A percentile compares a stretch with the other conserved stretches of the same genome.
Conservation (phyloP, 208 protist genomes). For the Leishmania turanica region DNA sequence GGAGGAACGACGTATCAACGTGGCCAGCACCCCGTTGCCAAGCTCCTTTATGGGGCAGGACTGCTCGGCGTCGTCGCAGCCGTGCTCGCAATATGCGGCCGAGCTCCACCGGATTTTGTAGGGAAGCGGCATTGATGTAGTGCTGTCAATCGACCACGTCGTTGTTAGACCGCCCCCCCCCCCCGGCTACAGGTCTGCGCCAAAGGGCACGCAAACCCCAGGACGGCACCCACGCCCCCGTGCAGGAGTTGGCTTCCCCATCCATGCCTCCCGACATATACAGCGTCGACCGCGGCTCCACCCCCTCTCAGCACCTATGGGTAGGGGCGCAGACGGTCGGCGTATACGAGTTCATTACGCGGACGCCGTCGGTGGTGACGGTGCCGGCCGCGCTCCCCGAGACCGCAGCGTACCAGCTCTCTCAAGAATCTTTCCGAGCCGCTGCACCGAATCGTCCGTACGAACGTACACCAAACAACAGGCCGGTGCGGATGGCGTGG, state of each 20-base stretch:
- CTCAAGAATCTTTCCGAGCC: slow-evolving; percentile 83
- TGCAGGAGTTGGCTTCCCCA: slow-evolving; percentile 40
- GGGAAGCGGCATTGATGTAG: slow-evolving; percentile 93
- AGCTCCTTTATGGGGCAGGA: slow-evolving; percentile 1
- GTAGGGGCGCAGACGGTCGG: slow-evolving; percentile 64
- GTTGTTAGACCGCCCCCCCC: slow-evolving; percentile 33
- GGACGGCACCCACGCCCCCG: slow-evolving; percentile 17
- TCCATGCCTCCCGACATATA: slow-evolving; percentile 67
- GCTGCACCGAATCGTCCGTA: slow-evolving; percentile 59
- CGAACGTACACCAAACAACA: slow-evolving; percentile 64
- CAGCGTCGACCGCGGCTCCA: slow-evolving; percentile 60
- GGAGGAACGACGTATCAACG: slow-evolving; percentile 25
- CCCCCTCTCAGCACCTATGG: slow-evolving; percentile 58
- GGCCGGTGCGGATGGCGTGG: slow-evolving; percentile 29
- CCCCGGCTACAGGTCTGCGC: neutral
- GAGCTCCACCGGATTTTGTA: slow-evolving; percentile 93
- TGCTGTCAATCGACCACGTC: slow-evolving; percentile 97
- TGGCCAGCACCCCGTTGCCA: slow-evolving; percentile 7
- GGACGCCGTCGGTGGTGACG: slow-evolving; percentile 64
- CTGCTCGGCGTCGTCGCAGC: slow-evolving; percentile 6
- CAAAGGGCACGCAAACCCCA: slow-evolving; percentile 11
- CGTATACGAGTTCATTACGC: slow-evolving; percentile 85
- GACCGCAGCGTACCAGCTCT: slow-evolving; percentile 81
- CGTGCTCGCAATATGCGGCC: slow-evolving; percentile 64
- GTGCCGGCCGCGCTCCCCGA: slow-evolving; percentile 69